Base-by-base conservation (phyloP, 2,329 filamentous ascomycete species). In the Sporothrix humicola region DNA sequence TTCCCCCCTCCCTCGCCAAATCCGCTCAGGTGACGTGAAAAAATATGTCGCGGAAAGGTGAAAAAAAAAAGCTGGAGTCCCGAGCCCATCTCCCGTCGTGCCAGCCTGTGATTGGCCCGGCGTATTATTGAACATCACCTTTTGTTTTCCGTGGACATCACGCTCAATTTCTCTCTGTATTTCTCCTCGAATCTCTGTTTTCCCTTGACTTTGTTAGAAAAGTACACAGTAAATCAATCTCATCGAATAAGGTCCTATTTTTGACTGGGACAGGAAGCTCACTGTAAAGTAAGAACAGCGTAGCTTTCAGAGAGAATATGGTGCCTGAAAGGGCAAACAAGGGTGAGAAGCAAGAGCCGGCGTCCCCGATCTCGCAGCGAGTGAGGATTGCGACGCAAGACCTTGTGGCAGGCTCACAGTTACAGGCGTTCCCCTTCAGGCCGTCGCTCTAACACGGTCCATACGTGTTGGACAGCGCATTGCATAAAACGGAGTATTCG, bases 1-100 rank as follows among this genome's bases (percentile, higher is more conserved):
- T 15, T 48, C 4, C 26, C 65, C 63, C 68, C 71, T 73, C 73
- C 73, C 73, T 77, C 77, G 77, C 74, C 75, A 77, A 76, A 77
- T 76, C 61, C 13, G 76, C 75, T 78, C 78, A 79, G 78, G 78
- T 79, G 79, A 79, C 72, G 73, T 52, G 69, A 74, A 76, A 78
- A 78, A 77, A 23, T 56, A 23, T 9, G 9, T 20, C 20, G 52
- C 52, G 20, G 52, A 56, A 77, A 75, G 17, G 15, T 20, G 15
- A 9, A 37, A 12, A 26, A 31, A 44, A 54, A 70, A 48, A n/a
- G 68, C 68, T 52, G 26, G 17, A 56, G 59, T 23, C 59, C 37
- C 50, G 50, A 42, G n/a, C 46, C 56, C 56, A 69, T 69, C 44
- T 42, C 69, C 15, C 69, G 23, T 26, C 56, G 69, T 52, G 20